Evolutionary conservation across 2,329 filamentous ascomycete species (phyloP).

Genomic region (Aspergillus sergii): DNA sequence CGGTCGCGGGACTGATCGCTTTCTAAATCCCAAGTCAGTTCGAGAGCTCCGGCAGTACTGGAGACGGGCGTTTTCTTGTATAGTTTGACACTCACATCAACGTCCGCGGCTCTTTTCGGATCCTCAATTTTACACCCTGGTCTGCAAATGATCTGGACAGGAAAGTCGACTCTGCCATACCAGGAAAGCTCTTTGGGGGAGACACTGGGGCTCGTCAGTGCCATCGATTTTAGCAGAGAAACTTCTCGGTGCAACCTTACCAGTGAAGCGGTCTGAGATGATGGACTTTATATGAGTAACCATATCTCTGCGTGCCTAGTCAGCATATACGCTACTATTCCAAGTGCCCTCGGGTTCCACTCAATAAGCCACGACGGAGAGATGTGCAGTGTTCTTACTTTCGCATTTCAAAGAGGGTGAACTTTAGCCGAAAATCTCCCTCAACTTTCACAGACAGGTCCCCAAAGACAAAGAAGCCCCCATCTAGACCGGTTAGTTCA

Average conservation of each 20-base stretch:
- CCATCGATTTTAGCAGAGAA: neutral
- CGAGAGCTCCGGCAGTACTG: neutral
- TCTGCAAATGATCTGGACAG: conserved; percentile 82
- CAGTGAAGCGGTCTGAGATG: conserved; percentile 69
- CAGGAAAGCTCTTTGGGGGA: conserved; percentile 70
- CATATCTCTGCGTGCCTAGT: conserved; percentile 35
- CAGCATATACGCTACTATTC: conserved; percentile 15
- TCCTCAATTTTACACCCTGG: conserved; percentile 78
- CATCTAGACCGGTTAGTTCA: conserved; percentile 53
- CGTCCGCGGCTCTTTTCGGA: conserved; percentile 80
- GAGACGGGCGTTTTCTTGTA: neutral
- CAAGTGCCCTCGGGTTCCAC: neutral
- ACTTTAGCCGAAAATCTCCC: conserved; percentile 72
- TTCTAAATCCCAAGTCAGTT: conserved; percentile 33
- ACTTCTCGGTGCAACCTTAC: conserved; percentile 39
- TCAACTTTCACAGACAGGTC: conserved; percentile 78
- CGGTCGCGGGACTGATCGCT: conserved; percentile 40
- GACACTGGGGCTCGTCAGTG: conserved; percentile 35
- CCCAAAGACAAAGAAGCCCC: conserved; percentile 88
- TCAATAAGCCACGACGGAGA: neutral
- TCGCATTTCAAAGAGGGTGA: conserved; percentile 75
- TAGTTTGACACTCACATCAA: conserved; percentile 36
- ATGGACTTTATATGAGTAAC: conserved; percentile 57
- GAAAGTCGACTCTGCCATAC: conserved; percentile 79
- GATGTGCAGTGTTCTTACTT: conserved; percentile 48